Evolutionary conservation across 352 stramenopile genomes (phyloP), one percentile per base, ranked within the genome.

Genomic region (Pythium monospermum): DNA sequence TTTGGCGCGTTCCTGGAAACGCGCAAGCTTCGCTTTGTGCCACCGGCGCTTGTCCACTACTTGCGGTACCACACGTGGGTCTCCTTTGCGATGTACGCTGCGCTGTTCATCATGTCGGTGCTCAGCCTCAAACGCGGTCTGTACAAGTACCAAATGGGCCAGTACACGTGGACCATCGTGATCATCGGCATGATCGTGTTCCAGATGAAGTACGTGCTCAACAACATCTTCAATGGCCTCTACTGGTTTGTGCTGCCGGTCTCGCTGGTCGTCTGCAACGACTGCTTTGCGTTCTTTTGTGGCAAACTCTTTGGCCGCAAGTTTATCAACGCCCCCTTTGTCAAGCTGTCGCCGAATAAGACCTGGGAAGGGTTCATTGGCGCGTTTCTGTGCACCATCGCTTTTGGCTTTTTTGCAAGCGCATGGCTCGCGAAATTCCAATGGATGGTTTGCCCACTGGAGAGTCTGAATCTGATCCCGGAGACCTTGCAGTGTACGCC

Each of bases 301-400:
- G 84, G 84, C 32, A 91, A 91, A 41, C 48, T 93, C 22, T 87
- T 85, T 61, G 84, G 84, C 15, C 82, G 81, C 38, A 91, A 88
- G 59, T 91, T 99, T 55, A 96, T 99, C 61, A 95, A 96, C 61
- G 72, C 85, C 41, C 73, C 76, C 37, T 94, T 94, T 59, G 50
- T 94, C 52, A 75, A 78, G 10, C 82, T 99, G 43, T 98, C 88
- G 28, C 97, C 97, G 16, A 99, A 99, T 68, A 99, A 99, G 72
- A 99, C 96, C 6, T 99, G 96, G 96, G 97, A 99, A 62, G 97
- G 97, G 3, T 99, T 99, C 56, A 95, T 98, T 25, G 96, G 96
- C 30, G 97, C 94, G 8, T 94, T 95, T 31, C 54, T 99, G 21
- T 98, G 92, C 64, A 99, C 96, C 19, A 72, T 99, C 35, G 70